phyloP scores from a whole-genome alignment of 805 yeast genomes.

The Candida palmyrensis region DNA sequence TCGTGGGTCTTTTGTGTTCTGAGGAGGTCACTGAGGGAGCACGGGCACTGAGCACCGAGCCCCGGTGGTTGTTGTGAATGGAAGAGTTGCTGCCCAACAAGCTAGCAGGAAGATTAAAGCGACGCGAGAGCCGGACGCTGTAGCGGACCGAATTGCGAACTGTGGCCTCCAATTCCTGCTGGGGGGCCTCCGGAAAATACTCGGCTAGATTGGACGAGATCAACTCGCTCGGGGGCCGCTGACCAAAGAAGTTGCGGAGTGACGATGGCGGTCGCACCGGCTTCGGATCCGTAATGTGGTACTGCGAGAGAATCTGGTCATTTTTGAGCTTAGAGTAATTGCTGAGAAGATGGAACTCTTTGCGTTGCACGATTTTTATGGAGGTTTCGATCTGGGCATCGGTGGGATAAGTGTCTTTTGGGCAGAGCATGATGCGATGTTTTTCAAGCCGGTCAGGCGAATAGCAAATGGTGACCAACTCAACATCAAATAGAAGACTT shows the following conservation, averaged over 20 bases:
- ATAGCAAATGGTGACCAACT: slow-evolving; percentile 76
- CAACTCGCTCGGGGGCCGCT: slow-evolving; percentile 89
- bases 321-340: slow-evolving; percentile 8
- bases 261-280: slow-evolving; percentile 11
- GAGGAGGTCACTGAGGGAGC: slow-evolving; percentile 3
- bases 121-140: slow-evolving; percentile 56
- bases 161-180: slow-evolving; percentile 68
- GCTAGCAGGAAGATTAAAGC: slow-evolving; percentile 20
- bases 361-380: slow-evolving; percentile 35
- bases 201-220: slow-evolving; percentile 86
- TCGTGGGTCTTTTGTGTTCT: slow-evolving; percentile 6
- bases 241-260: slow-evolving; percentile 62
- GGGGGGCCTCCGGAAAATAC: slow-evolving; percentile 82
- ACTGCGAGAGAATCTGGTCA: slow-evolving; percentile 12
- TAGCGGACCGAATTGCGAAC: slow-evolving; percentile 79
- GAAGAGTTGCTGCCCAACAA: slow-evolving; percentile 6
- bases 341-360: slow-evolving; percentile 19
- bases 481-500: slow-evolving; percentile 64
- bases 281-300: slow-evolving; percentile 17
- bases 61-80: slow-evolving; percentile 7
- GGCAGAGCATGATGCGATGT: slow-evolving; percentile 64
- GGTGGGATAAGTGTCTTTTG: slow-evolving; percentile 59
- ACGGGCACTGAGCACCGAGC: slow-evolving; percentile 7
- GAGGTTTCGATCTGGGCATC: slow-evolving; percentile 54
- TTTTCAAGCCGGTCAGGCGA: slow-evolving; percentile 68